Conservation (phyloP, 805 yeast species). For the Yarrowia hollandica region DNA sequence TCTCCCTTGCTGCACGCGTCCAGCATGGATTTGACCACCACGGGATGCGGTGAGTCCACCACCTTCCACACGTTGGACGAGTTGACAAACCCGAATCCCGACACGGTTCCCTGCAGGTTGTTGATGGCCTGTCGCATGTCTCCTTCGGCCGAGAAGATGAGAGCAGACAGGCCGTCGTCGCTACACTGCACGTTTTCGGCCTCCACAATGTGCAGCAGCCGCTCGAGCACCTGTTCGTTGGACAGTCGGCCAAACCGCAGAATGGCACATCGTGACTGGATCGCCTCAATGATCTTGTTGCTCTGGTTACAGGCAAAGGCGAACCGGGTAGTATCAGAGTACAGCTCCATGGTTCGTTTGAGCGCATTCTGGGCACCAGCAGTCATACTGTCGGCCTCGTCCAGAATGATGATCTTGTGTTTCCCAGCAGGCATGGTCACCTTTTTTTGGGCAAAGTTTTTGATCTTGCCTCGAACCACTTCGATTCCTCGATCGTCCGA, state of each 20-base stretch:
- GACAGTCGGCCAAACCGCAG: constrained; percentile 76
- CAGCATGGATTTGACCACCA: constrained; percentile 71
- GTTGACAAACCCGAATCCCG: constrained; percentile 90
- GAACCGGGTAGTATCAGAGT: constrained; percentile 92
- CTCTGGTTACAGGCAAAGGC: constrained; percentile 98
- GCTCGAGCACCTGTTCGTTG: constrained; percentile 79
- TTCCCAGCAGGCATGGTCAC: constrained; percentile 83
- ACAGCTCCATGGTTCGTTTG: constrained; percentile 92
- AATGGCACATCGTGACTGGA: constrained; percentile 95
- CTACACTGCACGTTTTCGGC: constrained; percentile 73
- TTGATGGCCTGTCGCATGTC: constrained; percentile 98
- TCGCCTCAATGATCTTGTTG: constrained; percentile 91
- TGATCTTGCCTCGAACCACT: constrained; percentile 89
- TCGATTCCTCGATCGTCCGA: constrained; percentile 98
- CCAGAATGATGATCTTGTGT: constrained; percentile 89
- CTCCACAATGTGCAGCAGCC: constrained; percentile 69
- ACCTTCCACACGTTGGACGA: constrained; percentile 91
- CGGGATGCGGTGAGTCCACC: constrained; percentile 95
- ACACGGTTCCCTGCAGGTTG: constrained; percentile 88
- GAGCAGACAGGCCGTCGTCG: constrained; percentile 88
- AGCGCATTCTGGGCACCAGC: constrained; percentile 96
- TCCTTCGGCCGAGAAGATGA: constrained; percentile 94
- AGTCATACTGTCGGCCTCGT: constrained; percentile 96
- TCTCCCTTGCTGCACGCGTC: constrained; percentile 45
- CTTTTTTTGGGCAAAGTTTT: constrained; percentile 93